Base-by-base conservation (phyloP, 1,139 yeast species). In the Taphrina populina region DNA sequence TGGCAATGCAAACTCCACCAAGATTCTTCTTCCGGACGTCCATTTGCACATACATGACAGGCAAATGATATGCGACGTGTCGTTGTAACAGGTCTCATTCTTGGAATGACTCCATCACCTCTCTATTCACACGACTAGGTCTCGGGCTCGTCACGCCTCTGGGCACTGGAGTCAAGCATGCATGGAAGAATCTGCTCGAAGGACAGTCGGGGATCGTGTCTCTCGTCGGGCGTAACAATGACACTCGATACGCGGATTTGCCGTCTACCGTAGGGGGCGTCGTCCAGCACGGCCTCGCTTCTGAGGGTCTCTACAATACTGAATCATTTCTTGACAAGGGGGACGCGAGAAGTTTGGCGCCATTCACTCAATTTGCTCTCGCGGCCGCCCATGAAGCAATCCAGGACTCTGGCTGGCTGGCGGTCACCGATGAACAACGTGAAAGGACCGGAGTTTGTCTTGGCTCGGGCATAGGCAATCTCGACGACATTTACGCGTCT, bases 381-480 rank as follows among this genome's bases (percentile, higher is more conserved):
- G 7, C 30, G 13, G 51, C 34, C 3, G 39, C 34, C 1, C 20
- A 66, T 71, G 37, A 83, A 80, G 58, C 71, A 73, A 13, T 75
- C 95, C 53, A 69, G 95, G 55, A 71, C 82, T 60, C 88, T 95
- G 0, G 70, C 74, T 26, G 86, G 87, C 65, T 77, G 10, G 79
- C 81, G 0, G 56, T 59, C 7, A 61, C 63, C 1, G 65, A 66
- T 0, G 66, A 64, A 27, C 67, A 73, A 2, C 76, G 75, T 46
- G 70, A 69, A 49, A 46, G 63, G 10, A 62, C 65, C 19, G 97
- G 97, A 1, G 92, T 88, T 4, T 84, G 92, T 26, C 80, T 92
- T 2, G 98, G 98, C 0, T 83, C 95, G 2, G 96, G 97, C 0
- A 87, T 92, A 57, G 98, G 97, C 0, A 86, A 95, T 1, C 76